Conservation (phyloP, 129 eudicot genomes). For the Lactuca saligna region DNA sequence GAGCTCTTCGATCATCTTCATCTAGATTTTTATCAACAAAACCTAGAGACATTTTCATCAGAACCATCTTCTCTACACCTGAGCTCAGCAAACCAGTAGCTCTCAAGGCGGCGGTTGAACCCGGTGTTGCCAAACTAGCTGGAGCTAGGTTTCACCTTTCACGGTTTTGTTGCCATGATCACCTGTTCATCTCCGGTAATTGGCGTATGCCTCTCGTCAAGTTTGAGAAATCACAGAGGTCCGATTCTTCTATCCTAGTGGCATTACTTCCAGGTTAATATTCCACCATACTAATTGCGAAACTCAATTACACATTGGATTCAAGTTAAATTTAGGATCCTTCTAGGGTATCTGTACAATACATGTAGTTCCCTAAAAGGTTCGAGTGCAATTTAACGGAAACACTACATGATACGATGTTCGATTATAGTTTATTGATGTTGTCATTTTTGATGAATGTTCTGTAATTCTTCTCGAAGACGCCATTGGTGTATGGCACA, state of each 20-base stretch:
- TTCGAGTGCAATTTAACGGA: too few species aligned
- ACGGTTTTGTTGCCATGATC: constrained; percentile 14
- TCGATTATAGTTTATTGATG: not conserved
- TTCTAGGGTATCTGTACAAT: too few species aligned
- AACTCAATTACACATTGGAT: not conserved
- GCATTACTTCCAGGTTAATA: constrained; percentile 26
- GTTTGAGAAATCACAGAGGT: constrained; percentile 8
- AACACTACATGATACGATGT: not conserved
- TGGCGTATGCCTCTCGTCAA: not conserved
- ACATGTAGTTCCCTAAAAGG: too few species aligned
- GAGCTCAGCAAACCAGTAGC: constrained; percentile 15
- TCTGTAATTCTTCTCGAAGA: not conserved
- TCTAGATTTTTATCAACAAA: constrained; percentile 24
- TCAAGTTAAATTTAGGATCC: too few species aligned
- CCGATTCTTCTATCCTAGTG: constrained; percentile 8
- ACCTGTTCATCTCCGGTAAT: constrained; percentile 4
- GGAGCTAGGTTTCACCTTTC: constrained; percentile 16
- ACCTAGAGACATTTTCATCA: constrained; percentile 11
- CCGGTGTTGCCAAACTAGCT: not conserved
- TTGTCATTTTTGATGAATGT: not conserved
- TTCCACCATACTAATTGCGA: not conserved
- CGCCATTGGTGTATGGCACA: too few species aligned
- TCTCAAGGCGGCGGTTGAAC: not conserved
- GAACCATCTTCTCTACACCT: constrained; percentile 21
- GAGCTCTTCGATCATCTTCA: constrained; percentile 24